Evolutionary conservation across 306 rosid genomes (phyloP), one percentile per base, ranked within the genome.

Genomic region (Prunus campanulata): DNA sequence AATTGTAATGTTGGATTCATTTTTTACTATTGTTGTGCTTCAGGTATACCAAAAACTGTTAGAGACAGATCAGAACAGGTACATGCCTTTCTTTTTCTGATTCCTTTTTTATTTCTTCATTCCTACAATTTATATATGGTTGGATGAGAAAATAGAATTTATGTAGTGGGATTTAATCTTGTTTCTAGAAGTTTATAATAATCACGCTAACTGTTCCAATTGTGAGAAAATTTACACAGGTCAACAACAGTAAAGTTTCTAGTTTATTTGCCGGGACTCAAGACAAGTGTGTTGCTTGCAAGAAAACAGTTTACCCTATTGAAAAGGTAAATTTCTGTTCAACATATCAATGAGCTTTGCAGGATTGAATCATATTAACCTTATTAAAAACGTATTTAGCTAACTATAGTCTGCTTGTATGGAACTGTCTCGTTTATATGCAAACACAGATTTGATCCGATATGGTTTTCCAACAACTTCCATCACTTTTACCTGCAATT

Each of bases 201-300:
- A 12, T 11, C 4, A 2, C 2, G 25, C 27, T 70, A 60, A 35
- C 29, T 15, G n/a, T 44, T 70, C 69, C 71, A 27, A 46, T 27
- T 64, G 48, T 74, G 32, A 76, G 39, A 35, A 81, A 42, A 82
- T 80, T 44, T 80, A 24, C 66, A 18, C 90, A 94, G 98, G 87
- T 76, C 73, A 92, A 84, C 73, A 92, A 84, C 74, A 93, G 90
- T 85, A 95, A 78, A 79, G 80, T 89, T 70, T 90, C 97, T 60
- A 90, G 87, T 52, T 70, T 90, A 79, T 95, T 95, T 85, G 85
- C 88, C 27, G 97, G 97, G 63, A 95, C 99, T 73, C 95, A 92
- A 52, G 99, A 95, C 51, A 95, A 95, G 83, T 95, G 97, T 83
- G 86, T 91, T 79, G 83, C 86, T 64, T 95, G 99, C 93, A 78